Evolutionary conservation across 805 yeast species (phyloP).

Genomic region (Ogataea thermomethanolica): DNA sequence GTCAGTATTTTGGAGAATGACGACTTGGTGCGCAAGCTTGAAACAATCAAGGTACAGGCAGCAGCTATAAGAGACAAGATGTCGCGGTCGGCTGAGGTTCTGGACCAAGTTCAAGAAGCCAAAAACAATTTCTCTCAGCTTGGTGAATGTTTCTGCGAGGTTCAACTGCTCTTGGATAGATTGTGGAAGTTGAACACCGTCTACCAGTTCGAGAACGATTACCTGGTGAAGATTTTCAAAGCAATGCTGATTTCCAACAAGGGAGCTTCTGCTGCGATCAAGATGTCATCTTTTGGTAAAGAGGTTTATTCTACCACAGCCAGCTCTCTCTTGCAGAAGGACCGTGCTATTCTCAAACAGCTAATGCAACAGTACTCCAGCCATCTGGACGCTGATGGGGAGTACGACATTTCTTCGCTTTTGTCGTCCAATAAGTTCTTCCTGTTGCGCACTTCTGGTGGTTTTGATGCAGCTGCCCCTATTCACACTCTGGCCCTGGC

Average conservation of each 20-base stretch:
- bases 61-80: slow-evolving; percentile 49
- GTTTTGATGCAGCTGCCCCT: slow-evolving; percentile 62
- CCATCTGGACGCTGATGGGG: slow-evolving; percentile 9
- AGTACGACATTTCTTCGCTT: slow-evolving; percentile 29
- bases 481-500: slow-evolving; percentile 44
- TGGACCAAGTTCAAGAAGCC: slow-evolving; percentile 49
- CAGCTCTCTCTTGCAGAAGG: slow-evolving; percentile 42
- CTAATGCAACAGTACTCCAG: slow-evolving; percentile 22
- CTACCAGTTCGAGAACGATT: slow-evolving; percentile 57
- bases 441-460: slow-evolving; percentile 55
- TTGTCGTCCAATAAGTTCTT: slow-evolving; percentile 35
- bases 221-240: slow-evolving; percentile 36
- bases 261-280: slow-evolving; percentile 26
- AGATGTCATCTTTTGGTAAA: slow-evolving; percentile 41
- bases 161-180: slow-evolving; percentile 46
- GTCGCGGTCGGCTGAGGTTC: slow-evolving; percentile 49
- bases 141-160: slow-evolving; percentile 50
- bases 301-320: slow-evolving; percentile 45
- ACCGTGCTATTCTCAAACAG: slow-evolving; percentile 44
- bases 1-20: slow-evolving; percentile 70
- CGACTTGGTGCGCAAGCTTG: slow-evolving; percentile 55
- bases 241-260: slow-evolving; percentile 19
- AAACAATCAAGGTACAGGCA: slow-evolving; percentile 62
- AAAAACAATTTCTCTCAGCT: slow-evolving; percentile 48
- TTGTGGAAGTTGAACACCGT: slow-evolving; percentile 43